Evolutionary conservation across 768 basidiomycete genomes (phyloP).

Genomic region (Auriculariales sp.): DNA sequence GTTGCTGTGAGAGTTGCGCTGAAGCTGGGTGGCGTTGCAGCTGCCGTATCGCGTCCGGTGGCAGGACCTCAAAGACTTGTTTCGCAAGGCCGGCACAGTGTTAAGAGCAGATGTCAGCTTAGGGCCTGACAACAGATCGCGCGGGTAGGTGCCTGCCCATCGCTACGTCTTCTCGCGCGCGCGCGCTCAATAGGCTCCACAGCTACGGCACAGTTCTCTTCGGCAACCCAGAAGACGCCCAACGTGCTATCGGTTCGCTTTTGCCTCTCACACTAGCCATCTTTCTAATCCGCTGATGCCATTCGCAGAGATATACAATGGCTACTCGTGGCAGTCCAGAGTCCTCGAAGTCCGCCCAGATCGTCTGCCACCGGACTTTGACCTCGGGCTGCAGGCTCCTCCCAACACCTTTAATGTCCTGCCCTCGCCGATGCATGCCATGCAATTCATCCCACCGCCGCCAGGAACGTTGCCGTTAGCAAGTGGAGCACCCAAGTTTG

Average conservation of each 20-base stretch:
- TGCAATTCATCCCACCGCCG: constrained; percentile 1
- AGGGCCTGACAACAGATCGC: constrained; percentile 78
- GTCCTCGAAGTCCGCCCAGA: constrained; percentile 86
- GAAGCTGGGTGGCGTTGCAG: constrained; percentile 22
- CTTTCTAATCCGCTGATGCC: not conserved
- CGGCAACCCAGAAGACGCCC: constrained; percentile 88
- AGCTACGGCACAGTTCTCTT: constrained; percentile 80
- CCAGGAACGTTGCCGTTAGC: not conserved
- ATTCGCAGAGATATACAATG: constrained; percentile 71
- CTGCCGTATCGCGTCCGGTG: constrained; percentile 94
- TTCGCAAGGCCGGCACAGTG: constrained; percentile 87
- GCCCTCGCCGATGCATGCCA: not conserved
- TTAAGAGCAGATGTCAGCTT: constrained; percentile 59
- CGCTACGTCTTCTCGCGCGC: no score
- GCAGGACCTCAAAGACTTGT: constrained; percentile 98
- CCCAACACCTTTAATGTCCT: not conserved
- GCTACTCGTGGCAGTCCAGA: constrained; percentile 92
- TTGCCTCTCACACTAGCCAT: not conserved
- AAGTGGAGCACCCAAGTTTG: not conserved
- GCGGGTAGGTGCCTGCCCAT: constrained; percentile 57
- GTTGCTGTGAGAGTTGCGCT: constrained; percentile 1
- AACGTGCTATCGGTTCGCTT: constrained; percentile 52
- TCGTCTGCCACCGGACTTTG: constrained; percentile 54
- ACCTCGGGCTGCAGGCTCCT: constrained; percentile 11
- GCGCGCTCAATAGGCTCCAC: not conserved